phyloP scores from a whole-genome alignment of 2,329 filamentous ascomycete genomes.

The Tetracladium maxilliforme region DNA sequence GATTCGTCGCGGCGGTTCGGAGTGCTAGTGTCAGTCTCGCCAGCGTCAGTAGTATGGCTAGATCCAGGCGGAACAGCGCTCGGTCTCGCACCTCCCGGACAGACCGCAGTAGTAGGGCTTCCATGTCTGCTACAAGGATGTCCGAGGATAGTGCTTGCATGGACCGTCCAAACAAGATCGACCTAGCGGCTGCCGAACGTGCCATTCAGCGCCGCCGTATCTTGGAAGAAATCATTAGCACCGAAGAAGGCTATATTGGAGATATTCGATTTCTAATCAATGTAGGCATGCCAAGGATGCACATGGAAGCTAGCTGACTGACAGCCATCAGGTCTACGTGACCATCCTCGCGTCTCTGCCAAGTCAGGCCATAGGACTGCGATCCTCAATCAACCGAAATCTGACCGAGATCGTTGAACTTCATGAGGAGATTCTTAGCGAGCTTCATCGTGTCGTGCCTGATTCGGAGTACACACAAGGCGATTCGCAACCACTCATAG shows the following conservation, averaged over 20 bases:
- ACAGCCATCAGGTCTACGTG: conserved; percentile 46
- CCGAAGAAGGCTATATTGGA: conserved; percentile 78
- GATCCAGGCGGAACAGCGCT: conserved; percentile 36
- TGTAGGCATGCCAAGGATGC: conserved; percentile 26
- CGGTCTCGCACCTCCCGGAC: conserved; percentile 42
- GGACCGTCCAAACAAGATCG: conserved; percentile 37
- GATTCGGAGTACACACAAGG: conserved; percentile 46
- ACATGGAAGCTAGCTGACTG: background rate
- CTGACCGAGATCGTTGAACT: conserved; percentile 67
- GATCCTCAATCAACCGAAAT: conserved; percentile 64
- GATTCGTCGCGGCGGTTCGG: conserved; percentile 66
- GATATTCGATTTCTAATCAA: conserved; percentile 80
- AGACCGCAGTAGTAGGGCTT: conserved; percentile 47
- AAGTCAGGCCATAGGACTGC: conserved; percentile 44
- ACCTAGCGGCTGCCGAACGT: conserved; percentile 56
- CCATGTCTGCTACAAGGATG: conserved; percentile 40
- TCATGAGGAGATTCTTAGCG: conserved; percentile 67
- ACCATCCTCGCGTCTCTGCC: conserved; percentile 61
- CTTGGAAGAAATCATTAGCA: conserved; percentile 71
- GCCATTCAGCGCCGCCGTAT: conserved; percentile 64
- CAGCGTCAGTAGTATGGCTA: conserved; percentile 52
- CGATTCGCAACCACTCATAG: conserved; percentile 10
- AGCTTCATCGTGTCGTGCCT: conserved; percentile 58
- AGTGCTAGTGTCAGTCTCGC: conserved; percentile 68
- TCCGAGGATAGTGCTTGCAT: conserved; percentile 51